Conservation (phyloP, 352 stramenopile species). For the Pythium brassicae region DNA sequence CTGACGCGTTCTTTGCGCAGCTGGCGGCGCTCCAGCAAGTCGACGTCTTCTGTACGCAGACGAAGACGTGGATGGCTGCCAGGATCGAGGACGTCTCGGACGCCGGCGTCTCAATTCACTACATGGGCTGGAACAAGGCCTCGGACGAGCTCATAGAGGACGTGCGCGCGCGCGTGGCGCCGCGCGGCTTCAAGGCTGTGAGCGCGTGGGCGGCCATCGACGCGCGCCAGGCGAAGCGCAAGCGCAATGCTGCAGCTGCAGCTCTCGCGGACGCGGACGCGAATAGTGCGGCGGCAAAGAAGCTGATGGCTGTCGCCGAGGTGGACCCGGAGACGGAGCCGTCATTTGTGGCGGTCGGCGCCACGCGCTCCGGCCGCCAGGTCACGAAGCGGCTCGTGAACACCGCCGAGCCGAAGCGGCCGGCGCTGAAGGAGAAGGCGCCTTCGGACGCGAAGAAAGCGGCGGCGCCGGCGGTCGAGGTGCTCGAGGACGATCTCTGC, state of each 20-base stretch:
- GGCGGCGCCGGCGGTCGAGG: slow-evolving; percentile 8
- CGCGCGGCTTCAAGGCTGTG: slow-evolving; percentile 26
- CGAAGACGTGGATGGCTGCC: slow-evolving; percentile 52
- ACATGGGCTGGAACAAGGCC: slow-evolving; percentile 62
- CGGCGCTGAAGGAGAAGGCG: slow-evolving; percentile 7
- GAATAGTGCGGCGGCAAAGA: not conserved
- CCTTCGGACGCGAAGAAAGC: slow-evolving; percentile 20
- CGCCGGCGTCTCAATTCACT: slow-evolving; percentile 41
- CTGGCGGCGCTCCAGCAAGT: slow-evolving; percentile 37
- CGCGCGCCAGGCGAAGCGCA: slow-evolving; percentile 28
- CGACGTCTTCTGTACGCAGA: slow-evolving; percentile 52
- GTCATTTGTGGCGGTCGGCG: slow-evolving; percentile 54
- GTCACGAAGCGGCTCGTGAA: slow-evolving; percentile 61
- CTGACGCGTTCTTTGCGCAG: slow-evolving; percentile 8
- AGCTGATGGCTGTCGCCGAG: not conserved
- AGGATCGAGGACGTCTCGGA: slow-evolving; percentile 39
- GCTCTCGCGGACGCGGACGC: slow-evolving; percentile 14
- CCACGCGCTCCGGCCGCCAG: slow-evolving; percentile 59
- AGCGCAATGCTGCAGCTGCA: slow-evolving; percentile 4
- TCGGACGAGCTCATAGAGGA: slow-evolving; percentile 44
- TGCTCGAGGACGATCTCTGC: slow-evolving; percentile 78
- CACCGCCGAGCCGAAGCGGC: slow-evolving; percentile 20
- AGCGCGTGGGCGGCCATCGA: slow-evolving; percentile 41
- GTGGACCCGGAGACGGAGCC: slow-evolving; percentile 10
- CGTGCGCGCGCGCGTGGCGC: slow-evolving; percentile 33